Percentiles rank a stretch among this genome's conserved stretches.
phyloP scores from a whole-genome alignment of 1,284 basidiomycete species.

The Cerioporus squamosus region DNA sequence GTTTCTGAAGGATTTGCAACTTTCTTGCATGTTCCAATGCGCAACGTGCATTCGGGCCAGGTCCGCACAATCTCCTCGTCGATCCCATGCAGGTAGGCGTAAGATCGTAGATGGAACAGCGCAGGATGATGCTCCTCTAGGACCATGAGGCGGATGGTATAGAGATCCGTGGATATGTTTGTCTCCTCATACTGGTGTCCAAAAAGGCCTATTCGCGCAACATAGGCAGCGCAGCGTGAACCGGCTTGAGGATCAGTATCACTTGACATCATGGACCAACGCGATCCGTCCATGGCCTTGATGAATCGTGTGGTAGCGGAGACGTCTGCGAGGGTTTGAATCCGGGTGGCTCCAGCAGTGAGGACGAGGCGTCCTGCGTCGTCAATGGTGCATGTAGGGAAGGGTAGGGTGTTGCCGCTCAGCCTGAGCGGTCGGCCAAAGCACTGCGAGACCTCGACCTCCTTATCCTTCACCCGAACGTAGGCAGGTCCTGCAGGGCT shows the following conservation, averaged over 20 bases:
- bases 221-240: not conserved
- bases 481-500: conserved; percentile 8
- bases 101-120: conserved; percentile 14
- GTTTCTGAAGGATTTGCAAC: no score
- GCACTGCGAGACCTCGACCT: conserved; percentile 8
- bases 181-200: conserved; percentile 7
- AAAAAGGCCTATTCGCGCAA: conserved; percentile 14
- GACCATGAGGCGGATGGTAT: conserved; percentile 12
- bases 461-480: not conserved
- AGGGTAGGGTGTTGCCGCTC: not conserved
- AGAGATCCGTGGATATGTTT: not conserved
- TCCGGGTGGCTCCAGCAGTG: conserved; percentile 2
- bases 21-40: no score
- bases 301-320: not conserved
- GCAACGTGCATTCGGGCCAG: conserved; percentile 3
- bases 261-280: not conserved
- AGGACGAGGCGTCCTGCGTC: conserved; percentile 7
- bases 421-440: conserved; percentile 1
- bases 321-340: not conserved
- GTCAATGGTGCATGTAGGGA: conserved; percentile 17
- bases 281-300: conserved; percentile 10
- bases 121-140: conserved; percentile 7
- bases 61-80: conserved; percentile 5
- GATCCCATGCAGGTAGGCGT: conserved; percentile 4
- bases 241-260: not conserved